phyloP scores from a whole-genome alignment of 306 rosid genomes.

The Alnus rubra region DNA sequence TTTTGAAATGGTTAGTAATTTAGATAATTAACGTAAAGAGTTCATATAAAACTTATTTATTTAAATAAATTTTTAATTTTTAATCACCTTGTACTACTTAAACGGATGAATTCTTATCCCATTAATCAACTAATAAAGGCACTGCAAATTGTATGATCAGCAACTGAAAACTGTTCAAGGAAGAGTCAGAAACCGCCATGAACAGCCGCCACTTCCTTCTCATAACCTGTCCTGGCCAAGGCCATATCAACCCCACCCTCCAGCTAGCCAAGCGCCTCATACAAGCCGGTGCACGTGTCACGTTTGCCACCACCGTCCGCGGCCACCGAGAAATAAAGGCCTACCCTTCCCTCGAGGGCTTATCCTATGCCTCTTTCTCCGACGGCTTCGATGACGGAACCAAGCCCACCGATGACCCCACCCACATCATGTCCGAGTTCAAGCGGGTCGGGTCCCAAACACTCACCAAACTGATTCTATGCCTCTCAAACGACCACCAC shows the following conservation, averaged over 20 bases:
- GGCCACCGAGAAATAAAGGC: background rate
- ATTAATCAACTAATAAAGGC: background rate
- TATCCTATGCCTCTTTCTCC: slow-evolving; percentile 13
- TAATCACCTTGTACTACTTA: too few species aligned
- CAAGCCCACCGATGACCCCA: background rate
- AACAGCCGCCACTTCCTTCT: slow-evolving; percentile 13
- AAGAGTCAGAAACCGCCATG: background rate
- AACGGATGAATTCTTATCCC: too few species aligned
- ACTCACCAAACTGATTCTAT: background rate
- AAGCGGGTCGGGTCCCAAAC: slow-evolving; percentile 12
- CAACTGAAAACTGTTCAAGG: background rate
- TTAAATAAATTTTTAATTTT: too few species aligned
- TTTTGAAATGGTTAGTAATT: too few species aligned
- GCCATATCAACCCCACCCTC: slow-evolving; percentile 16
- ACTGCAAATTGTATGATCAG: background rate
- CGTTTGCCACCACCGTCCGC: slow-evolving; percentile 11
- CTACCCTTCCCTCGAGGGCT: slow-evolving; percentile 2
- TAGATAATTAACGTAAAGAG: too few species aligned
- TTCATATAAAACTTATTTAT: too few species aligned
- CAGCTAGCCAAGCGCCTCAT: slow-evolving; percentile 5
- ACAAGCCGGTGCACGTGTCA: background rate
- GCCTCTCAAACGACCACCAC: slow-evolving; percentile 3
- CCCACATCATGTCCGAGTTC: background rate
- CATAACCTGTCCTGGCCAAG: slow-evolving; percentile 4
- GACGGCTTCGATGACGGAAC: slow-evolving; percentile 13